Evolutionary conservation across 768 basidiomycete species (phyloP).

Genomic region (Amanita pseudoporphyria): DNA sequence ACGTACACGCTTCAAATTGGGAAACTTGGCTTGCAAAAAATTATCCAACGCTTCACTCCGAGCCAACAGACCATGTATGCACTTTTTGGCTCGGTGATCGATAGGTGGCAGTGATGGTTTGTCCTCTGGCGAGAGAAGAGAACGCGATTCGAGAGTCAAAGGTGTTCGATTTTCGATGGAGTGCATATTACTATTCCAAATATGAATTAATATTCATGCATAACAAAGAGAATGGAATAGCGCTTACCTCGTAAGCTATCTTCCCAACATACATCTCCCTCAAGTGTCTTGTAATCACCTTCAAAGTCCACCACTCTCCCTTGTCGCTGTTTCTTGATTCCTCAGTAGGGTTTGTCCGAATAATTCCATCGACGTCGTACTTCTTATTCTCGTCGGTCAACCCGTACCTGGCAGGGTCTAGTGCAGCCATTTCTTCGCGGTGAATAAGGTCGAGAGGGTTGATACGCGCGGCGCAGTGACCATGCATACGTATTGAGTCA

Average conservation of each 20-base stretch:
- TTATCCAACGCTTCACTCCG: constrained; percentile 77
- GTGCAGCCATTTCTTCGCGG: constrained; percentile 69
- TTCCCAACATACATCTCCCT: constrained; percentile 70
- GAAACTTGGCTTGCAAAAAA: constrained; percentile 86
- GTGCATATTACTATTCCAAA: constrained; percentile 68
- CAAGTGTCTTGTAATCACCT: constrained; percentile 65
- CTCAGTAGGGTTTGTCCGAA: constrained; percentile 56
- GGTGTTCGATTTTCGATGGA: constrained; percentile 72
- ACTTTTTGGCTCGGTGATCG: constrained; percentile 32
- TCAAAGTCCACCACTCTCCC: constrained; percentile 54
- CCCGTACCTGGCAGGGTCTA: constrained; percentile 72
- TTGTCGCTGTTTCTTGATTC: constrained; percentile 15
- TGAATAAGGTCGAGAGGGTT: constrained; percentile 86
- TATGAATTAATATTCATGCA: not conserved
- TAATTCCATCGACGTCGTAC: constrained; percentile 73
- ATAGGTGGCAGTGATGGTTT: constrained; percentile 19
- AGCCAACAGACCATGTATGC: constrained; percentile 60
- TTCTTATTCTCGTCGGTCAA: constrained; percentile 39
- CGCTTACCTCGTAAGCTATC: constrained; percentile 68
- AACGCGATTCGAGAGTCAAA: constrained; percentile 83
- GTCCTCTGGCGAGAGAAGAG: constrained; percentile 25
- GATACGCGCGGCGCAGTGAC: constrained; percentile 76
- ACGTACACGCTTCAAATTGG: constrained; percentile 67
- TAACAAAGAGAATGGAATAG: too few relatives aligned
- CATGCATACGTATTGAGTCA: constrained; percentile 79